phyloP scores from a whole-genome alignment of 2,329 filamentous ascomycete species.

The Endothia cerciana region DNA sequence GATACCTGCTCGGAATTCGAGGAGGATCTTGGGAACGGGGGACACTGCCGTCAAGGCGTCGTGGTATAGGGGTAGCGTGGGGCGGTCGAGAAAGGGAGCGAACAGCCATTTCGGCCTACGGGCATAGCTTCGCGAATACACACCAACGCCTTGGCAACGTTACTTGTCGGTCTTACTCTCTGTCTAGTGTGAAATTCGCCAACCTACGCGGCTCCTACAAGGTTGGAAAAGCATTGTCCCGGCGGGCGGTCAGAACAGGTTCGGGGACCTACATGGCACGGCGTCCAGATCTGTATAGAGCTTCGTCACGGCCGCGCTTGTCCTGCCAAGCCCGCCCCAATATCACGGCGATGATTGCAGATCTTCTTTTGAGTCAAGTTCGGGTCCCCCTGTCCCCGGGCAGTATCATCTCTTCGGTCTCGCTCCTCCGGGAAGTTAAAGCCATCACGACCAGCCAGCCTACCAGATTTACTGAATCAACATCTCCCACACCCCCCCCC shows the following conservation, averaged over 20 bases:
- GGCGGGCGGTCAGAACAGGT: too few species aligned
- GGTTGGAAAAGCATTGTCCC: too few species aligned
- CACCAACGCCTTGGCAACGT: neutral
- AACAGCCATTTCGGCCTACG: neutral
- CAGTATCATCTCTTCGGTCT: neutral
- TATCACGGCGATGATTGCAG: neutral
- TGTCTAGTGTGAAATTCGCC: too few species aligned
- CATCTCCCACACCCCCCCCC: too few species aligned
- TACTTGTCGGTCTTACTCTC: neutral
- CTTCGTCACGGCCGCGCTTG: neutral
- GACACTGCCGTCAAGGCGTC: neutral
- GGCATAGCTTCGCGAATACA: neutral
- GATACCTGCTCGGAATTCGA: too few species aligned
- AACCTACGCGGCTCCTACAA: too few species aligned
- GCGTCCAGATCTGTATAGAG: neutral
- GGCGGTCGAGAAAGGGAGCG: neutral
- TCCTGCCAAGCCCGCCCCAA: neutral
- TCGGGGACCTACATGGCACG: too few species aligned
- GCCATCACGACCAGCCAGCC: too few species aligned
- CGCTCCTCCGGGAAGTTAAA: too few species aligned
- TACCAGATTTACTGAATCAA: too few species aligned
- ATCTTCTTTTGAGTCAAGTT: too few species aligned
- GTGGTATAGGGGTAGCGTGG: neutral
- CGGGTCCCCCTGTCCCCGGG: neutral
- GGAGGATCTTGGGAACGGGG: too few species aligned